A percentile compares a stretch with the other conserved stretches of the same genome.
Conservation (phyloP, 352 stramenopile genomes). For the Paralagenidium karlingii region DNA sequence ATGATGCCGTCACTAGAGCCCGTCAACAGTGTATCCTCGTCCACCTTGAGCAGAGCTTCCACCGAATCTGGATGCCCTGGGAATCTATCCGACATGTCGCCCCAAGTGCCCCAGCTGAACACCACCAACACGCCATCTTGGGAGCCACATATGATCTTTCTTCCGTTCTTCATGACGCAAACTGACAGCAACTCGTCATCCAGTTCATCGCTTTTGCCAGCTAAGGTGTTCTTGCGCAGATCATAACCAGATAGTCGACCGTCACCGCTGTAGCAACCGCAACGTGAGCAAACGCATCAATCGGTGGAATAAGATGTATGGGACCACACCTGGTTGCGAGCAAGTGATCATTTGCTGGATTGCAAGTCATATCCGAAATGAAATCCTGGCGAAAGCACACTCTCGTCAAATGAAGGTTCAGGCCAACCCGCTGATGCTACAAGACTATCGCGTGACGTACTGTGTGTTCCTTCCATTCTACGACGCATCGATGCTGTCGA, state of each 20-base stretch:
- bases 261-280: conserved; percentile 47
- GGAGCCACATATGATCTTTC: conserved; percentile 91
- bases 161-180: conserved; percentile 77
- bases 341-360: conserved; percentile 71
- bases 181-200: conserved; percentile 71
- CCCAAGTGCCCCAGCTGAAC: conserved; percentile 93
- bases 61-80: conserved; percentile 91
- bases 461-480: conserved; percentile 88
- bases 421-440: no score
- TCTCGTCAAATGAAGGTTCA: neutral
- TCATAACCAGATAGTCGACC: conserved; percentile 87
- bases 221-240: conserved; percentile 70
- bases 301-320: neutral
- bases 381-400: conserved; percentile 58
- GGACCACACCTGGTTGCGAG: conserved; percentile 73
- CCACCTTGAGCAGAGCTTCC: conserved; percentile 91
- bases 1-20: conserved; percentile 94
- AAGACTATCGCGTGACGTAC: conserved; percentile 10
- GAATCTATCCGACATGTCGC: conserved; percentile 94
- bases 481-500: conserved; percentile 68
- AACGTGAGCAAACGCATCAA: neutral
- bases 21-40: conserved; percentile 95
- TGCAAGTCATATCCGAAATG: conserved; percentile 86
- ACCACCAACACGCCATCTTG: conserved; percentile 92
- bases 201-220: conserved; percentile 73